phyloP scores from a whole-genome alignment of 495 filamentous ascomycete species.

The Jackrogersella multiformis region DNA sequence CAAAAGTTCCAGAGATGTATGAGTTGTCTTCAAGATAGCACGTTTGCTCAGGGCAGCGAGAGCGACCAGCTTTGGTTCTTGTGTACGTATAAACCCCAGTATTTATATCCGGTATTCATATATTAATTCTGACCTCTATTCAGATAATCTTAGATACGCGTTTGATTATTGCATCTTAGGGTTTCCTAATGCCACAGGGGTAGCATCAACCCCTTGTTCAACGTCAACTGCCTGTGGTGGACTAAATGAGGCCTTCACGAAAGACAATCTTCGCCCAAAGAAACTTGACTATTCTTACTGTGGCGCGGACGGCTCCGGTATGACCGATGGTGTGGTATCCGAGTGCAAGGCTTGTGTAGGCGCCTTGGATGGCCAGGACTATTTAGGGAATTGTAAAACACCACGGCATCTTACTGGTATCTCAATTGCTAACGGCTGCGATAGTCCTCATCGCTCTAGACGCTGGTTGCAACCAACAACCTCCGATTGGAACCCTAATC shows the following conservation, averaged over 20 bases:
- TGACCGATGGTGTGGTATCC: slow-evolving; percentile 37
- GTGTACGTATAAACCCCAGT: slow-evolving; percentile 59
- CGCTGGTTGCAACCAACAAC: slow-evolving; percentile 60
- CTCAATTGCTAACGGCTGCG: slow-evolving; percentile 23
- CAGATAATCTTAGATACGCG: slow-evolving; percentile 59
- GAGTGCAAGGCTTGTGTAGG: slow-evolving; percentile 53
- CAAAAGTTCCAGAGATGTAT: slow-evolving; percentile 60
- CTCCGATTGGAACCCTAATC: slow-evolving; percentile 50
- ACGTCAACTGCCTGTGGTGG: slow-evolving; percentile 54
- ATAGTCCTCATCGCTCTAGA: slow-evolving; percentile 57
- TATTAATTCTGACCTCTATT: slow-evolving; percentile 28
- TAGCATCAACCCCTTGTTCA: slow-evolving; percentile 53
- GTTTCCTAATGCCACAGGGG: slow-evolving; percentile 53
- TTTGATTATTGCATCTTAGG: slow-evolving; percentile 57
- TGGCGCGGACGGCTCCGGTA: slow-evolving; percentile 42
- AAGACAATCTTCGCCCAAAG: slow-evolving; percentile 46
- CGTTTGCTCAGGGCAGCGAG: slow-evolving; percentile 52
- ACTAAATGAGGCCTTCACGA: slow-evolving; percentile 44
- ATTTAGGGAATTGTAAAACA: slow-evolving; percentile 54
- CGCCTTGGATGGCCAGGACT: slow-evolving; percentile 49
- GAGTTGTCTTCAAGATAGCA: slow-evolving; percentile 61
- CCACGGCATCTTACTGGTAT: background rate
- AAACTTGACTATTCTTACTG: slow-evolving; percentile 54
- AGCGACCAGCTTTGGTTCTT: slow-evolving; percentile 63
- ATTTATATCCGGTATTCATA: too few relatives aligned